Evolutionary conservation across 768 basidiomycete genomes (phyloP).

Genomic region (Suillus plorans): DNA sequence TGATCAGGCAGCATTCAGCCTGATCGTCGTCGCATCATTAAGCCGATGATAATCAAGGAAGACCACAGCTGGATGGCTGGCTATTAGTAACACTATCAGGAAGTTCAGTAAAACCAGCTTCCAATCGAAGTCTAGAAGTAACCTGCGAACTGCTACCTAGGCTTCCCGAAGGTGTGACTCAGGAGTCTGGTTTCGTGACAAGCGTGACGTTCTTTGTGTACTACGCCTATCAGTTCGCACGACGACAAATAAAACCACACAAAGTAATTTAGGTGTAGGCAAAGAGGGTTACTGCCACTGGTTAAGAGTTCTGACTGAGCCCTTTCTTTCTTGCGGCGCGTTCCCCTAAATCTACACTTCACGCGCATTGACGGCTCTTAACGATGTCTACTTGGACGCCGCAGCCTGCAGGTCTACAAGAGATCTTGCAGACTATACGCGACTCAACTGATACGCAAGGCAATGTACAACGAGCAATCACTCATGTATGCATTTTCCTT

Average conservation of each 20-base stretch:
- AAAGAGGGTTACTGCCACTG: constrained; percentile 12
- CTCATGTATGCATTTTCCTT: constrained; percentile 56
- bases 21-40: neutral
- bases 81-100: neutral
- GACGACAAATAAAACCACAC: constrained; percentile 28
- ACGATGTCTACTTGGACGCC: constrained; percentile 80
- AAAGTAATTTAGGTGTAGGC: constrained; percentile 28
- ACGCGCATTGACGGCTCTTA: constrained; percentile 31
- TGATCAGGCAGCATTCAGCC: neutral
- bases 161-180: neutral
- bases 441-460: constrained; percentile 83
- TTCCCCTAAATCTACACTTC: constrained; percentile 17
- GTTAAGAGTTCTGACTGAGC: constrained; percentile 2
- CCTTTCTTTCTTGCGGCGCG: constrained; percentile 31
- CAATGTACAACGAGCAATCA: constrained; percentile 75
- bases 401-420: constrained; percentile 81
- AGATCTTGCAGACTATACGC: constrained; percentile 89
- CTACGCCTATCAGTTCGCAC: constrained; percentile 30
- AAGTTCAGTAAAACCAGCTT: neutral
- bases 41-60: neutral
- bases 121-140: neutral
- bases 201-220: neutral
- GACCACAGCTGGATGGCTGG: neutral
- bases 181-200: constrained; percentile 1
- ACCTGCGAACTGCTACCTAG: neutral